Evolutionary conservation across 768 basidiomycete genomes (phyloP).

Genomic region (Russula lepida): DNA sequence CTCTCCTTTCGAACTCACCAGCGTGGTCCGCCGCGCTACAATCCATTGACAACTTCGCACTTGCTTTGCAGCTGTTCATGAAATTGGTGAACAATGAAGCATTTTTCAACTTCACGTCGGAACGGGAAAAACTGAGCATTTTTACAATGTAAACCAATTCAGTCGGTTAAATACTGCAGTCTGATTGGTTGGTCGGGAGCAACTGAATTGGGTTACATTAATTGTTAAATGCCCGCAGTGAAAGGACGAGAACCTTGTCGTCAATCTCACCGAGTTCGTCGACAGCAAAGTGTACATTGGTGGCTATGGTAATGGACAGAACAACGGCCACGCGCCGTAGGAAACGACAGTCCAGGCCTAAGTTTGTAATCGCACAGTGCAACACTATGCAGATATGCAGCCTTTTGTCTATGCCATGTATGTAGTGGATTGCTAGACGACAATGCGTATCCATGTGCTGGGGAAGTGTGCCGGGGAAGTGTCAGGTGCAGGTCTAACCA

Average conservation of each 20-base stretch:
- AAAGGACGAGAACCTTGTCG: neutral
- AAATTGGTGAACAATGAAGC: neutral
- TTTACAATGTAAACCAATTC: no score
- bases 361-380: neutral
- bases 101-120: neutral
- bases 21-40: no score
- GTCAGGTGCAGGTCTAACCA: neutral
- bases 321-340: neutral
- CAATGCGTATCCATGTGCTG: neutral
- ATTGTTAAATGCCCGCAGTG: no score
- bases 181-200: no score
- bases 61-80: neutral
- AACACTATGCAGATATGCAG: neutral
- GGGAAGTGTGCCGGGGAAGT: no score
- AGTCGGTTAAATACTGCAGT: no score
- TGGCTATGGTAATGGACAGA: neutral
- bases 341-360: neutral
- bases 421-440: neutral
- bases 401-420: neutral
- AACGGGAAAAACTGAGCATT: no score
- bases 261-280: neutral
- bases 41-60: neutral
- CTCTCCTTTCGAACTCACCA: no score
- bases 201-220: no score
- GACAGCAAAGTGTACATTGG: neutral